Evolutionary conservation across 257 asterid species (phyloP), one percentile per base, ranked within the genome.

Genomic region (Coffea eugenioides): DNA sequence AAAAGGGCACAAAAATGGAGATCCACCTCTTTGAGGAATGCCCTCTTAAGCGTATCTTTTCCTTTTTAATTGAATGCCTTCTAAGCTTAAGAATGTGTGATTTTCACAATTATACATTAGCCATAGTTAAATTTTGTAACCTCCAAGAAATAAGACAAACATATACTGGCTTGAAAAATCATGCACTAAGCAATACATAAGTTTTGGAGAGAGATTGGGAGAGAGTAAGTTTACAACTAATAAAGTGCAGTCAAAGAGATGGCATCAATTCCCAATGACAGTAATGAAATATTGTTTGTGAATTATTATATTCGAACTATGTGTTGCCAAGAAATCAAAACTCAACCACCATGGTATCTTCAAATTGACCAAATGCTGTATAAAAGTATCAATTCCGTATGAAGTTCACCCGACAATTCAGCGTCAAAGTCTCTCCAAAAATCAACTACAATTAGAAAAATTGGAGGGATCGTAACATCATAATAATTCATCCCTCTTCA

Each of bases 331-430:
- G 13, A 11, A 25, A 62, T n/a, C 69, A 62, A n/a, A 57, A 59
- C 78, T 75, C 69, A 75, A 75, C 78, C 79, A 75, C 79, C 23
- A 39, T 12, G 59, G 79, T 65, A 61, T 61, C 71, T 75, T 57
- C 41, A 75, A 39, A 56, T 75, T 75, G 70, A 75, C 70, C 20
- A 23, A 20, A 39, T 75, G 68, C 52, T 43, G 27, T 45, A 5
- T 48, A 54, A 71, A 45, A 46, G 61, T 31, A 46, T 71, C 69
- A 62, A n/a, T 43, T 12, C 15, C 68, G 62, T 36, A 62, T 25
- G 48, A 76, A 13, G 27, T 67, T 64, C 72, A 62, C 36, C 8
- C 34, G 12, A 3, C 72, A 62, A 4, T 61, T 4, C 67, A 46
- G 21, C 67, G 46, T 67, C 72, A 76, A 36, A 76, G 46, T 64